These are phyloP conservation scores for Crithidia brevicula DNA, from an alignment of 208 protist species.

Conservation along the genomic window DNA sequence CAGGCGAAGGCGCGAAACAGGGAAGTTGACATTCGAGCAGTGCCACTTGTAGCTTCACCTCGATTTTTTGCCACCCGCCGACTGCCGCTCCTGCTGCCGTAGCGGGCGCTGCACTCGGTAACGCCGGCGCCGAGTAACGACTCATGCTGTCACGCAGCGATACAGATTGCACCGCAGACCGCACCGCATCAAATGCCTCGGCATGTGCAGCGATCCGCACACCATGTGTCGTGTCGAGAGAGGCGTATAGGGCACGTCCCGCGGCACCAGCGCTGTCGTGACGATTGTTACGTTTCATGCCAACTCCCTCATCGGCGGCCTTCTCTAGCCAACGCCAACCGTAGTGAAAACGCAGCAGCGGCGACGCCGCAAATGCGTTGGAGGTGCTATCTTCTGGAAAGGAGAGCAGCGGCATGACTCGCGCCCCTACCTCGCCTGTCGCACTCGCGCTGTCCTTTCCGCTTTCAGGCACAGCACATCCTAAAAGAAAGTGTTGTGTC, in stretches of 20 bases:
- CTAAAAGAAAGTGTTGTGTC: background rate
- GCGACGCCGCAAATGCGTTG: background rate
- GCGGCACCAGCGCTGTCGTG: background rate
- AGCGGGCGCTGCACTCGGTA: background rate
- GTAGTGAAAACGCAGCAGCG: slow-evolving; percentile 9
- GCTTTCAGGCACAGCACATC: background rate
- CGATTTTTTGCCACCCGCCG: background rate
- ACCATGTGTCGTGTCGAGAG: background rate
- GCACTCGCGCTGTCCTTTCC: background rate
- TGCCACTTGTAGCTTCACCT: background rate
- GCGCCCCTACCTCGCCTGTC: background rate
- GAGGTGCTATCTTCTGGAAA: background rate
- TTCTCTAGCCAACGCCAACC: slow-evolving; percentile 15
- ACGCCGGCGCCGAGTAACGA: slow-evolving; percentile 6
- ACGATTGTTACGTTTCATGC: no score
- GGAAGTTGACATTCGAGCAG: slow-evolving; percentile 15
- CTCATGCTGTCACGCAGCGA: slow-evolving; percentile 8
- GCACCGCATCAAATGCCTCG: background rate
- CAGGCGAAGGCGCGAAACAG: background rate
- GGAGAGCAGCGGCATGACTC: background rate
- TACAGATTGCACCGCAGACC: background rate
- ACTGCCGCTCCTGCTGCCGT: background rate
- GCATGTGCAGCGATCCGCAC: background rate
- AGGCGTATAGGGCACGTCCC: background rate
- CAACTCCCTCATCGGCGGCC: background rate